Evolutionary conservation across 2,329 filamentous ascomycete species (phyloP).

Genomic region (Neophaeococcomyces mojaviensis): DNA sequence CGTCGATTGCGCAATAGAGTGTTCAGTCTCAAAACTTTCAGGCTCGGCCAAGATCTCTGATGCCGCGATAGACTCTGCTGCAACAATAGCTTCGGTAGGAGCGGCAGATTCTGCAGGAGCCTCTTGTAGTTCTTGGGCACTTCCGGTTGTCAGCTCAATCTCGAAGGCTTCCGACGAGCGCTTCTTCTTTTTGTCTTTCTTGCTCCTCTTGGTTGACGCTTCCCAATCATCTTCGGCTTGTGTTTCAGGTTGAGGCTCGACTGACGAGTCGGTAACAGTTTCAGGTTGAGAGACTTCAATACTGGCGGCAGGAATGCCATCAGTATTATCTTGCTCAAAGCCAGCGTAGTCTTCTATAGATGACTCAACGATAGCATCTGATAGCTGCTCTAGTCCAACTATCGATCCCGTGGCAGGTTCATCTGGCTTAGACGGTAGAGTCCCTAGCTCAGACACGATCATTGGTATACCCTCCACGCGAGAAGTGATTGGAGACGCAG

Average conservation of each 20-base stretch:
- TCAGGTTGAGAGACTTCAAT: neutral
- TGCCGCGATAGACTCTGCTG: too few species aligned
- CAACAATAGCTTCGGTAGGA: neutral
- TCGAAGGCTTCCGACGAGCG: slow-evolving; percentile 21
- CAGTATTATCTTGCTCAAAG: neutral
- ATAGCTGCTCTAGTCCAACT: too few species aligned
- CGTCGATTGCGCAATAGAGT: too few species aligned
- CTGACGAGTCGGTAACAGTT: neutral
- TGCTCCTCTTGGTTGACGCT: slow-evolving; percentile 13
- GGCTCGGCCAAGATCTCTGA: too few species aligned
- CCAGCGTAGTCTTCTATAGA: too few species aligned
- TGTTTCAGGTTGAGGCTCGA: neutral
- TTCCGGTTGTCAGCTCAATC: neutral
- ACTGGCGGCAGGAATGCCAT: neutral
- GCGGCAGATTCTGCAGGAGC: neutral
- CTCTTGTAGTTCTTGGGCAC: neutral
- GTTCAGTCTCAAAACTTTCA: neutral
- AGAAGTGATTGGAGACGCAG: too few species aligned
- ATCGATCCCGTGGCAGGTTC: too few species aligned
- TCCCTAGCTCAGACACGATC: too few species aligned
- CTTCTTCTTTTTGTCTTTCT: slow-evolving; percentile 26
- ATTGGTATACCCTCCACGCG: too few species aligned
- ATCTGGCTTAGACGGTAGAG: too few species aligned
- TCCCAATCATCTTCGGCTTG: slow-evolving; percentile 10
- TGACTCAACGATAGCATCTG: too few species aligned